Percentiles rank a stretch among this genome's conserved stretches.
These are phyloP conservation scores for Leccinum truebloodii DNA, from an alignment of 768 basidiomycete genomes.

Conservation along the genomic window DNA sequence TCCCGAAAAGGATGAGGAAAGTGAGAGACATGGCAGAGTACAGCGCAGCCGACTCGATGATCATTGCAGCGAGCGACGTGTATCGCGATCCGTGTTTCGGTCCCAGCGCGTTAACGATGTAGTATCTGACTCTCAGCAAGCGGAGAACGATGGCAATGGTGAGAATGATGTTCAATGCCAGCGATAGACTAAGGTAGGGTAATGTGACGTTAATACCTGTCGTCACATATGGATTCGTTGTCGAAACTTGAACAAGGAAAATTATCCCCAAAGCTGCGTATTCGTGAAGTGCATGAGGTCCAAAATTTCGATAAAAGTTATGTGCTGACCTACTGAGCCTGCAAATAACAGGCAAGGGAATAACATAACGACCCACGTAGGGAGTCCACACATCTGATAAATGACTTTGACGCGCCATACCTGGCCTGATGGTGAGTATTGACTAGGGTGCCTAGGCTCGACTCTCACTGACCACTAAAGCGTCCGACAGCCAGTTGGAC, in stretches of 20 bases:
- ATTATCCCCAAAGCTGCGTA: neutral
- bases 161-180: neutral
- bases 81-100: neutral
- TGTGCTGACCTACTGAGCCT: neutral
- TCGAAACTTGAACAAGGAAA: neutral
- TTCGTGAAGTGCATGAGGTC: neutral
- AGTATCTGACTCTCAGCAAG: neutral
- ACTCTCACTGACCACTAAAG: neutral
- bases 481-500: neutral
- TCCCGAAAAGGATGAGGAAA: neutral
- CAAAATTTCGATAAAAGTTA: neutral
- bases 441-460: neutral
- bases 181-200: neutral
- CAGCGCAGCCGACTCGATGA: neutral
- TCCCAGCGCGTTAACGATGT: neutral
- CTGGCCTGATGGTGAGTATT: neutral
- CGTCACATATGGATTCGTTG: neutral
- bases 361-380: neutral
- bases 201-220: neutral
- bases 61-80: neutral
- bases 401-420: neutral
- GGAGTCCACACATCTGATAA: neutral
- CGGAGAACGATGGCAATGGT: neutral
- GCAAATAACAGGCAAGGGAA: neutral
- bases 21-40: neutral